Percentiles rank a stretch among this genome's conserved stretches.
phyloP scores from a whole-genome alignment of 2,329 filamentous ascomycete species.

The Diplocarpon rosae region DNA sequence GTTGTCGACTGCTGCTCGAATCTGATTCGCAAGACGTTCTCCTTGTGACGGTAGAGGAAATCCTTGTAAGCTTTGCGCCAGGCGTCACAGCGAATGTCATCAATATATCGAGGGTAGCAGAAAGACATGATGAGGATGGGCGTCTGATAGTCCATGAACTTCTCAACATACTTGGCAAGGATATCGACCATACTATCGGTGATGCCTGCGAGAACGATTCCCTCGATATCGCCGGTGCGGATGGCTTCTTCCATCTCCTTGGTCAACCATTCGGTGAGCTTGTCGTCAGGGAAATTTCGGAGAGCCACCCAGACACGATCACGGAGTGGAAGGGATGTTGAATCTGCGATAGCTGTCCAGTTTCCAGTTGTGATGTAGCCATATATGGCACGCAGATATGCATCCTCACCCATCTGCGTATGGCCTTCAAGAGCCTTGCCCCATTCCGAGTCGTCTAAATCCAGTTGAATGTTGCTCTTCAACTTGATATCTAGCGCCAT shows the following conservation, averaged over 20 bases:
- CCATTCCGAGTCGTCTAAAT: conserved; percentile 23
- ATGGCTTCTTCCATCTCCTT: conserved; percentile 52
- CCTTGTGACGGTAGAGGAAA: conserved; percentile 61
- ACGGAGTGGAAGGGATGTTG: conserved; percentile 60
- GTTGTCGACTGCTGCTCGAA: conserved; percentile 70
- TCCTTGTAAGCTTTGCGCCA: conserved; percentile 65
- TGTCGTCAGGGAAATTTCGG: conserved; percentile 49
- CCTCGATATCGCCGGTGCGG: conserved; percentile 61
- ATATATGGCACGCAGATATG: conserved; percentile 70
- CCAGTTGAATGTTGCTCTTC: conserved; percentile 34
- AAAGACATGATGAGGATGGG: conserved; percentile 65
- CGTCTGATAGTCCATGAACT: conserved; percentile 69
- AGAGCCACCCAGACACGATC: conserved; percentile 68
- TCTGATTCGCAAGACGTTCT: conserved; percentile 63
- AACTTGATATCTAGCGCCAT: conserved; percentile 54
- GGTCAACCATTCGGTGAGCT: conserved; percentile 56
- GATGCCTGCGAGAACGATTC: conserved; percentile 67
- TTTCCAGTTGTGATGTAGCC: conserved; percentile 66
- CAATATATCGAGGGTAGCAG: conserved; percentile 64
- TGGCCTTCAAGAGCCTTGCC: conserved; percentile 20
- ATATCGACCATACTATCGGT: conserved; percentile 63
- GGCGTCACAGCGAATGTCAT: conserved; percentile 62
- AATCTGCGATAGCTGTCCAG: conserved; percentile 64
- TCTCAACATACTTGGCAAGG: conserved; percentile 63
- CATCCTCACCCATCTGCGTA: conserved; percentile 48